A percentile compares a stretch with the other conserved stretches of the same genome.
phyloP scores from a whole-genome alignment of 1,139 yeast species.

The Geotrichum fermentans region DNA sequence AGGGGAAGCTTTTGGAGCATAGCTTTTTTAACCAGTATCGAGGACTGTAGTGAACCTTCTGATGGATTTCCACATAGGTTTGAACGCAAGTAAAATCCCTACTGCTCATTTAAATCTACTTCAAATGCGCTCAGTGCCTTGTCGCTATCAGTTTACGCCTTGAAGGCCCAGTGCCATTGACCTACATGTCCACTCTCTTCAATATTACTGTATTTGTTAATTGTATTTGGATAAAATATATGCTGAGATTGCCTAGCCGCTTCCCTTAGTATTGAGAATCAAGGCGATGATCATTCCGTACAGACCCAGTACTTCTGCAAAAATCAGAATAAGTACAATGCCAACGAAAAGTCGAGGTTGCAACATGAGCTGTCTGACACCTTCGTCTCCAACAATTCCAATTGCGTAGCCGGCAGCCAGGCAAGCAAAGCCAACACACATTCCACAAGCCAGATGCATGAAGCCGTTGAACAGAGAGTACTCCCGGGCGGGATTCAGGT shows the following conservation, averaged over 20 bases:
- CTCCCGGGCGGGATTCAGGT: constrained; percentile 58
- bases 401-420: constrained; percentile 96
- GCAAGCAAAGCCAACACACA: constrained; percentile 95
- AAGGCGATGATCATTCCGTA: constrained; percentile 82
- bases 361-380: constrained; percentile 93
- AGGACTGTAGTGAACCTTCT: no score
- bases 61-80: no score
- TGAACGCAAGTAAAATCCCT: no score
- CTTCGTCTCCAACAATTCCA: constrained; percentile 98
- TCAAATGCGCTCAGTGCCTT: no score
- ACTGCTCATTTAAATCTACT: no score
- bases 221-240: not conserved
- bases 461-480: constrained; percentile 96
- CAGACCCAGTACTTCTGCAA: constrained; percentile 95
- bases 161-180: no score
- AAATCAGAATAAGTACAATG: constrained; percentile 86
- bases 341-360: constrained; percentile 91
- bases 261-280: constrained; percentile 57
- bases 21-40: no score
- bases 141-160: no score
- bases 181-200: no score
- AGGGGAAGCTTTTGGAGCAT: no score
- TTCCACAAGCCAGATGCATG: constrained; percentile 97
- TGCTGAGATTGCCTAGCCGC: constrained; percentile 13
- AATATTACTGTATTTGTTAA: not conserved